A percentile compares a stretch with the other conserved stretches of the same genome.
Evolutionary conservation across 1,284 basidiomycete species (phyloP).

Genomic region (Boletus sp.): DNA sequence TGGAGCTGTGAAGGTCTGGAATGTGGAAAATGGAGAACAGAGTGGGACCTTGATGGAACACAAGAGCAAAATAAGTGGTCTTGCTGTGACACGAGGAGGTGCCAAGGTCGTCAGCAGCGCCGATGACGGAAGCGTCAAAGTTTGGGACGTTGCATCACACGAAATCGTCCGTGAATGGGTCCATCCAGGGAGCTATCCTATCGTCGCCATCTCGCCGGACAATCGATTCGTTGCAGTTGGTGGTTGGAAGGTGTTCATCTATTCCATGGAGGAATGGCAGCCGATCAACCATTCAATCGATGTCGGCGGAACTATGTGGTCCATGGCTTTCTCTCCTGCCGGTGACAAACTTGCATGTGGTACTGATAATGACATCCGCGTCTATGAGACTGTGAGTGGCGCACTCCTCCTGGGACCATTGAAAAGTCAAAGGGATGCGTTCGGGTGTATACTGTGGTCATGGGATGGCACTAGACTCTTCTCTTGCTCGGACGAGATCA

Average conservation of each 20-base stretch:
- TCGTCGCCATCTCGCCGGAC: background rate
- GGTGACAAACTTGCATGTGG: constrained; percentile 3
- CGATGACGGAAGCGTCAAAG: background rate
- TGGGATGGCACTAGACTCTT: background rate
- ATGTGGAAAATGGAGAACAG: background rate
- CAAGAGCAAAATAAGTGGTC: too few species aligned
- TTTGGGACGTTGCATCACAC: constrained; percentile 2
- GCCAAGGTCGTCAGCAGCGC: background rate
- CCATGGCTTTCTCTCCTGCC: constrained; percentile 2
- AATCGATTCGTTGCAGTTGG: background rate
- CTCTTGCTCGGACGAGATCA: background rate
- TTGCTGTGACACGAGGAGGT: constrained; percentile 1
- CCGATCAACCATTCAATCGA: background rate
- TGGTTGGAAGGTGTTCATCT: background rate
- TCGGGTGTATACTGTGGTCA: constrained; percentile 6
- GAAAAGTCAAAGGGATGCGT: background rate
- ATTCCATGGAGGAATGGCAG: background rate
- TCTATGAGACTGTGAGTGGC: background rate
- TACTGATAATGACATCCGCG: background rate
- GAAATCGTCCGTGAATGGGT: background rate
- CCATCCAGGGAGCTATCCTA: background rate
- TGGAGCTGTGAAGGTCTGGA: background rate
- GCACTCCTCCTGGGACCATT: background rate
- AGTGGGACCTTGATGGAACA: background rate
- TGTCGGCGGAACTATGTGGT: too few species aligned